Percentiles rank a stretch among this genome's conserved stretches.
Conservation (phyloP, 1,139 yeast genomes). For the Zygosaccharomyces pseudobailii region DNA sequence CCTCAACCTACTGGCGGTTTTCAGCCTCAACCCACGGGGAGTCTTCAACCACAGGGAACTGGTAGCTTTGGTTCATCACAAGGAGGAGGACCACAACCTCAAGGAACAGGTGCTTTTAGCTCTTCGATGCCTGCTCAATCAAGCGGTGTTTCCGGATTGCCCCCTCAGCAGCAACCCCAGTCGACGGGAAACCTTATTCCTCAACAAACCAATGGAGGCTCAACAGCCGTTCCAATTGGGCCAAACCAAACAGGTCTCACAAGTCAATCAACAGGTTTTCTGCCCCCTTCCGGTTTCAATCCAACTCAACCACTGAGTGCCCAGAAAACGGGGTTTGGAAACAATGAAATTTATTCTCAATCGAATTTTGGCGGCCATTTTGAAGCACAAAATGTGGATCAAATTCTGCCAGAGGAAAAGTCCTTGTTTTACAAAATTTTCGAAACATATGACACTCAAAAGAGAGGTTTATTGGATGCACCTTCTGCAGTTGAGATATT, state of each 20-base stretch:
- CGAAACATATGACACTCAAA: conserved; percentile 73
- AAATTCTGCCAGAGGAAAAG: conserved; percentile 78
- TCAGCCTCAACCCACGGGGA: conserved; percentile 39
- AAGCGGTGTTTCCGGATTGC: not conserved
- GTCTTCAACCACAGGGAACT: conserved; percentile 6
- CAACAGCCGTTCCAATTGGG: conserved; percentile 15
- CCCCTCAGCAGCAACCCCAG: conserved; percentile 16
- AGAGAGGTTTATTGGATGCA: conserved; percentile 71
- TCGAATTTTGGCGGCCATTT: conserved; percentile 27
- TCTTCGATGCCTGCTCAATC: not conserved
- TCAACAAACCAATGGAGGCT: conserved; percentile 9
- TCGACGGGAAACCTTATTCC: conserved; percentile 11
- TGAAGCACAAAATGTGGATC: conserved; percentile 50
- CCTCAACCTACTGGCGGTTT: conserved; percentile 41
- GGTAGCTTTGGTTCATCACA: conserved; percentile 13
- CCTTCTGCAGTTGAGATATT: conserved; percentile 80
- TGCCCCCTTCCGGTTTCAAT: conserved; percentile 29
- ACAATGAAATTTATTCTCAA: conserved; percentile 35
- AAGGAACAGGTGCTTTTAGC: conserved; percentile 8
- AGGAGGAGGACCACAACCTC: conserved; percentile 21
- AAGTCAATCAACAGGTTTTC: conserved; percentile 44
- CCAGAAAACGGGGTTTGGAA: conserved; percentile 55
- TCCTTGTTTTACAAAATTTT: conserved; percentile 82
- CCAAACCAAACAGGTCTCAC: conserved; percentile 11
- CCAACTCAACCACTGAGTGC: conserved; percentile 33